These are phyloP conservation scores for Artemisia annua DNA, from an alignment of 129 eudicot genomes.

Conservation along the genomic window DNA sequence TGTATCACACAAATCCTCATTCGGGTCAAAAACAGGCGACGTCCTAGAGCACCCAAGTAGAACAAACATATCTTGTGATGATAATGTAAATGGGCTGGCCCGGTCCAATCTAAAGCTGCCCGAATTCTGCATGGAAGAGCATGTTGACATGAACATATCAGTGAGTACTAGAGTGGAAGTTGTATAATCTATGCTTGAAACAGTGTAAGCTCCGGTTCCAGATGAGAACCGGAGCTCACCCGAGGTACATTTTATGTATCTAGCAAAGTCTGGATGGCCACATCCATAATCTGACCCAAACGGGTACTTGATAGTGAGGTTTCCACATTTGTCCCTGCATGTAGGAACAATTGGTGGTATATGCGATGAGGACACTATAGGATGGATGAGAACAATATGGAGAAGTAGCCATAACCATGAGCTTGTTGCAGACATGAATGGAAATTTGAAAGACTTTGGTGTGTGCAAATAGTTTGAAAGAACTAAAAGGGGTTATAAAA, in stretches of 20 bases:
- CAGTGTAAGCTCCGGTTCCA: slow-evolving; percentile 46
- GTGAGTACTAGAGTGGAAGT: slow-evolving; percentile 41
- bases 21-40: slow-evolving; percentile 62
- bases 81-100: slow-evolving; percentile 50
- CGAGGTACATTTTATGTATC: slow-evolving; percentile 55
- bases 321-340: slow-evolving; percentile 59
- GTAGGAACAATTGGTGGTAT: slow-evolving; percentile 52
- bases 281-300: slow-evolving; percentile 73
- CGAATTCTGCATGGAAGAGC: slow-evolving; percentile 76
- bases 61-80: slow-evolving; percentile 45
- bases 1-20: slow-evolving; percentile 55
- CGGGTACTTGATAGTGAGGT: slow-evolving; percentile 55
- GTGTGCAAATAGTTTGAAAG: slow-evolving; percentile 23
- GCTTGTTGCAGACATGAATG: slow-evolving; percentile 35
- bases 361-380: slow-evolving; percentile 39
- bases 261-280: slow-evolving; percentile 67
- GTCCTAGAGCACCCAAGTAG: slow-evolving; percentile 76
- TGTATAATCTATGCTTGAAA: slow-evolving; percentile 65
- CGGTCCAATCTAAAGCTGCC: slow-evolving; percentile 64
- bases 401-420: slow-evolving; percentile 34
- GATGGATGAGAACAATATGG: slow-evolving; percentile 35
- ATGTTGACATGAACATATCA: slow-evolving; percentile 75
- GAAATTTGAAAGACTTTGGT: slow-evolving; percentile 13
- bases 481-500: slow-evolving; percentile 18
- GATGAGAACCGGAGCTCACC: slow-evolving; percentile 56